These are phyloP conservation scores for Epichloe amarillans DNA, from an alignment of 2,329 filamentous ascomycete species.

Conservation along the genomic window DNA sequence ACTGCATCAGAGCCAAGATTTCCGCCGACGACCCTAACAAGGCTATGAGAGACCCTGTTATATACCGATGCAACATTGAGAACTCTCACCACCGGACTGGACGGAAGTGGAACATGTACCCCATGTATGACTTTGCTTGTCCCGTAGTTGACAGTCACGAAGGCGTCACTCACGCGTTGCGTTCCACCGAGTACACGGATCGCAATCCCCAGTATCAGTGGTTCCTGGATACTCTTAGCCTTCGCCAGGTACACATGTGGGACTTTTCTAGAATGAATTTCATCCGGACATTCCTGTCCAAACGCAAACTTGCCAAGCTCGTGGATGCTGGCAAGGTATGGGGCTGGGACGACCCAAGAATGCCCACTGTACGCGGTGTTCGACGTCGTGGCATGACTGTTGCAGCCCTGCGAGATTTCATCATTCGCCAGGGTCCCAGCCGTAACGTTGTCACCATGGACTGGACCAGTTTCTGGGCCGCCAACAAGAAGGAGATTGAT, in stretches of 20 bases:
- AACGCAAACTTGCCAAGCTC: slow-evolving; percentile 75
- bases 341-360: slow-evolving; percentile 79
- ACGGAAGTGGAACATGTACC: slow-evolving; percentile 71
- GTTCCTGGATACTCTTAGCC: slow-evolving; percentile 62
- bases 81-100: slow-evolving; percentile 65
- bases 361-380: slow-evolving; percentile 74
- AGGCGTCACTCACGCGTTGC: slow-evolving; percentile 70
- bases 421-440: slow-evolving; percentile 70
- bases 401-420: slow-evolving; percentile 67
- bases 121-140: slow-evolving; percentile 77
- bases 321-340: slow-evolving; percentile 64
- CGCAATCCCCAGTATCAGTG: slow-evolving; percentile 78
- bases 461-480: slow-evolving; percentile 61
- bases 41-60: slow-evolving; percentile 89
- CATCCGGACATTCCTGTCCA: slow-evolving; percentile 67
- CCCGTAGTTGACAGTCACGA: slow-evolving; percentile 70
- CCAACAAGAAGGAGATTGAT: slow-evolving; percentile 75
- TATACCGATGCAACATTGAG: slow-evolving; percentile 76
- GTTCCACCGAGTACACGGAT: slow-evolving; percentile 79
- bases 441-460: slow-evolving; percentile 77
- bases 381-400: slow-evolving; percentile 68
- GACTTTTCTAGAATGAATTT: slow-evolving; percentile 80
- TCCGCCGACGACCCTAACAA: slow-evolving; percentile 88
- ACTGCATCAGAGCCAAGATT: slow-evolving; percentile 93
- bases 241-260: slow-evolving; percentile 72